phyloP scores from a whole-genome alignment of 495 filamentous ascomycete genomes.

The Neohortaea acidophila region DNA sequence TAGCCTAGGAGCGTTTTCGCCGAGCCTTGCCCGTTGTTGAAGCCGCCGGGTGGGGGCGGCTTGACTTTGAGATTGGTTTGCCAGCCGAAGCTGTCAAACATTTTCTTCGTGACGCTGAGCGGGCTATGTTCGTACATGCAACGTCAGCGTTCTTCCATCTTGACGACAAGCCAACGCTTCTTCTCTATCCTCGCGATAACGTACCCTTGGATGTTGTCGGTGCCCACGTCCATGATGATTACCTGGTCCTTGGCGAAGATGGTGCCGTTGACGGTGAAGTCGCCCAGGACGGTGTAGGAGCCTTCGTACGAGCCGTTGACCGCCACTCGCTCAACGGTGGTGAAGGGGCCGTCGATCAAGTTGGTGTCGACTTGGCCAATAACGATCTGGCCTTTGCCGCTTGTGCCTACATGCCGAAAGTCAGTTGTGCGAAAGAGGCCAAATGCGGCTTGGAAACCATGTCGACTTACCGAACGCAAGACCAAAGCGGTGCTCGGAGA shows the following conservation, averaged over 20 bases:
- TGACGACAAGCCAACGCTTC: too few species aligned
- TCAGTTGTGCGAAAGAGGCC: background rate
- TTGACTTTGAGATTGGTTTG: too few species aligned
- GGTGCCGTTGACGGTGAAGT: background rate
- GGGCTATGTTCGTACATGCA: background rate
- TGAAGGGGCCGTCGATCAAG: background rate
- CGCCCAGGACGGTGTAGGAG: background rate
- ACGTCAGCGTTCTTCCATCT: background rate
- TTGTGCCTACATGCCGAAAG: slow-evolving; percentile 1
- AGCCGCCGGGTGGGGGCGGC: too few species aligned
- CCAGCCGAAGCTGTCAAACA: too few species aligned
- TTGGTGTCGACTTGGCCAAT: background rate
- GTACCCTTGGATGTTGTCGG: slow-evolving; percentile 1
- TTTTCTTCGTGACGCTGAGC: background rate
- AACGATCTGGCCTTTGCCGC: background rate
- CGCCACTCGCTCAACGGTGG: background rate
- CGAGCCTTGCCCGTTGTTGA: too few species aligned
- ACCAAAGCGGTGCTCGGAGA: background rate
- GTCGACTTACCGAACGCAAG: background rate
- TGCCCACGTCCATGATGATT: background rate
- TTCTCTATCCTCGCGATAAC: too few species aligned
- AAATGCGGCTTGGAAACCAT: background rate
- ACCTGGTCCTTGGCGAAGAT: background rate
- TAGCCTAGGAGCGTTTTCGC: background rate
- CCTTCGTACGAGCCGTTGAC: too few species aligned